Percentiles rank a stretch among this genome's conserved stretches.
These are phyloP conservation scores for Triticum dicoccoides DNA, from an alignment of 176 grass and related monocot species.

Conservation along the genomic window DNA sequence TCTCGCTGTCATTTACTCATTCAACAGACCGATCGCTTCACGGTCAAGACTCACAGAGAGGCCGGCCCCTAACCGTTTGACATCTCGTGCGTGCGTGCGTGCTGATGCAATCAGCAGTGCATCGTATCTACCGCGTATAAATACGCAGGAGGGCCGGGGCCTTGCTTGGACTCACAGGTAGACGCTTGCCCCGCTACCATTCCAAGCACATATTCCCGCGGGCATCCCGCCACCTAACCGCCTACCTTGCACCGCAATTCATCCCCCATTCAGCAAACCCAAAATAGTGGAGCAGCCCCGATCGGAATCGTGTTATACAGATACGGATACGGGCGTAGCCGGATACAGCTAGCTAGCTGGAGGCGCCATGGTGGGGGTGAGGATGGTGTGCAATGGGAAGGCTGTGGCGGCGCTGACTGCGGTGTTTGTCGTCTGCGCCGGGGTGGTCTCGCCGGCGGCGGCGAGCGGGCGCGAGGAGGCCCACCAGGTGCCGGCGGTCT, in stretches of 20 bases:
- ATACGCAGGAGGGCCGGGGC: background rate
- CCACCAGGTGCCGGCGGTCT: constrained; percentile 49
- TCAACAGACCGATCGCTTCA: constrained; percentile 13
- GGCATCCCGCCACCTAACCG: constrained; percentile 9
- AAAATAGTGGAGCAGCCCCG: background rate
- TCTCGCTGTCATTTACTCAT: background rate
- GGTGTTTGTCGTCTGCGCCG: background rate
- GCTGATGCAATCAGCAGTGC: background rate
- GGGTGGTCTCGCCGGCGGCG: background rate
- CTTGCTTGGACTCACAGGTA: background rate
- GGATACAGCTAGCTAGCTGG: background rate
- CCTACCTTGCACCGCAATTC: constrained; percentile 44
- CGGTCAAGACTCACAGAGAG: constrained; percentile 8
- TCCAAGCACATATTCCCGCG: constrained; percentile 44
- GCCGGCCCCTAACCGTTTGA: background rate
- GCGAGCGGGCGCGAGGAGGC: constrained; percentile 1
- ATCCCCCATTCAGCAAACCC: background rate
- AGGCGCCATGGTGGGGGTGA: background rate
- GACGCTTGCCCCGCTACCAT: constrained; percentile 9
- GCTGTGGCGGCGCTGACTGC: background rate
- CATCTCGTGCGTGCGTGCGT: background rate
- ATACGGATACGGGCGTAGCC: background rate
- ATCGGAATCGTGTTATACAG: background rate
- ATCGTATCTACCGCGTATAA: background rate
- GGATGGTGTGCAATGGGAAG: background rate